A percentile compares a stretch with the other conserved stretches of the same genome.
Evolutionary conservation across 2,329 filamentous ascomycete genomes (phyloP).

Genomic region (Sordariomycetes sp.): DNA sequence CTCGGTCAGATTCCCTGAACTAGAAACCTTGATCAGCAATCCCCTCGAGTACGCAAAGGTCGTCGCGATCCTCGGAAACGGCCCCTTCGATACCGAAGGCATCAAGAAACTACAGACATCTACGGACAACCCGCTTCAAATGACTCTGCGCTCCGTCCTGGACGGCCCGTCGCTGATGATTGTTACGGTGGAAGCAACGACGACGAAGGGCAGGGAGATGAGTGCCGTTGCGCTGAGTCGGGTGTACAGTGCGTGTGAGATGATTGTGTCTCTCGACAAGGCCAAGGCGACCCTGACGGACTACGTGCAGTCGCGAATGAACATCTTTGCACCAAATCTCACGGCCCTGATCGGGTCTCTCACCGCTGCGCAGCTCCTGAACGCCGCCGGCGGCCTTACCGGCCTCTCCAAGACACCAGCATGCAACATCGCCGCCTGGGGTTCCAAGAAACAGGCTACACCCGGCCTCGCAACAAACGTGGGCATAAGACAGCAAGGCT

Average conservation of each 20-base stretch:
- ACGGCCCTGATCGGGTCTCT: constrained; percentile 83
- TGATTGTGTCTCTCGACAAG: constrained; percentile 75
- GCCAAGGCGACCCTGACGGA: constrained; percentile 80
- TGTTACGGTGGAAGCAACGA: constrained; percentile 87
- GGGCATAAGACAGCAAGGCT: constrained; percentile 81
- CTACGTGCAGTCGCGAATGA: constrained; percentile 96
- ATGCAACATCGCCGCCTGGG: constrained; percentile 83
- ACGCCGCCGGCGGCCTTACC: constrained; percentile 78
- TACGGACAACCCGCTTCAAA: constrained; percentile 63
- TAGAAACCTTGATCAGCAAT: constrained; percentile 80
- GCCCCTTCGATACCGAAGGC: constrained; percentile 66
- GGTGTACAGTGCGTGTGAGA: constrained; percentile 69
- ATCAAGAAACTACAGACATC: constrained; percentile 71
- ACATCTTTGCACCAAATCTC: constrained; percentile 85
- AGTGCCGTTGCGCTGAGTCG: constrained; percentile 59
- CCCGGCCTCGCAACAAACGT: constrained; percentile 86
- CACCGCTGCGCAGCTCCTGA: constrained; percentile 92
- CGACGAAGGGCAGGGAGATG: constrained; percentile 70
- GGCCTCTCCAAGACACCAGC: constrained; percentile 85
- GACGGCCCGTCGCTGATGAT: constrained; percentile 90
- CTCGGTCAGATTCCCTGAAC: constrained; percentile 81
- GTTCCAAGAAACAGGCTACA: constrained; percentile 68
- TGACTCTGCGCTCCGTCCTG: constrained; percentile 65
- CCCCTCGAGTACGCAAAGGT: constrained; percentile 93
- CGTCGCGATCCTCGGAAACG: constrained; percentile 85